Conservation (phyloP, 2,329 filamentous ascomycete genomes). For the Arthrobotrys iridis region DNA sequence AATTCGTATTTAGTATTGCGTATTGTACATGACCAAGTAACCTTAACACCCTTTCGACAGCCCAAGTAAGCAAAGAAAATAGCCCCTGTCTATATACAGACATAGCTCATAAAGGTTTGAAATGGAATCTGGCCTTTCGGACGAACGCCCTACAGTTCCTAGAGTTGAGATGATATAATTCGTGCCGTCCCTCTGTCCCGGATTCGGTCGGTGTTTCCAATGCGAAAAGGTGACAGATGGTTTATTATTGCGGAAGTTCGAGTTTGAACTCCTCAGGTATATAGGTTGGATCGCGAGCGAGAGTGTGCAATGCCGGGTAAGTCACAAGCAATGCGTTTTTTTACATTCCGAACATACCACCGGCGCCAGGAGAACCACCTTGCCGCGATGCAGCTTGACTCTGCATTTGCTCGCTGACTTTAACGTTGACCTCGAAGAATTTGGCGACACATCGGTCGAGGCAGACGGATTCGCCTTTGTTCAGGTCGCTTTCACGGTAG, state of each 20-base stretch:
- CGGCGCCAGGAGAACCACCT: slow-evolving; percentile 31
- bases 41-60: slow-evolving; percentile 20
- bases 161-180: slow-evolving; percentile 43
- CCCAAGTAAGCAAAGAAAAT: not conserved
- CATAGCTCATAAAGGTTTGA: not conserved
- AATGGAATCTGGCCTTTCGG: not conserved
- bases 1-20: not conserved
- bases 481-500: slow-evolving; percentile 95
- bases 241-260: too few relatives aligned
- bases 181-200: not conserved
- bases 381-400: slow-evolving; percentile 46
- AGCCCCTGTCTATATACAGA: slow-evolving; percentile 25
- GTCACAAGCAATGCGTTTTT: not conserved
- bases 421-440: slow-evolving; percentile 98
- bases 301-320: not conserved
- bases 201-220: too few relatives aligned
- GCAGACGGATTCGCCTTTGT: slow-evolving; percentile 99
- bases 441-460: slow-evolving; percentile 96
- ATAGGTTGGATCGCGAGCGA: not conserved
- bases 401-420: slow-evolving; percentile 74
- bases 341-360: slow-evolving; percentile 50
- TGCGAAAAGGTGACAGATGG: too few relatives aligned
- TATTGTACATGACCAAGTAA: slow-evolving; percentile 26
- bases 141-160: not conserved
- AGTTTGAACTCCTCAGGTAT: not conserved